phyloP scores from a whole-genome alignment of 1,284 basidiomycete species.

The Ganoderma boninense region DNA sequence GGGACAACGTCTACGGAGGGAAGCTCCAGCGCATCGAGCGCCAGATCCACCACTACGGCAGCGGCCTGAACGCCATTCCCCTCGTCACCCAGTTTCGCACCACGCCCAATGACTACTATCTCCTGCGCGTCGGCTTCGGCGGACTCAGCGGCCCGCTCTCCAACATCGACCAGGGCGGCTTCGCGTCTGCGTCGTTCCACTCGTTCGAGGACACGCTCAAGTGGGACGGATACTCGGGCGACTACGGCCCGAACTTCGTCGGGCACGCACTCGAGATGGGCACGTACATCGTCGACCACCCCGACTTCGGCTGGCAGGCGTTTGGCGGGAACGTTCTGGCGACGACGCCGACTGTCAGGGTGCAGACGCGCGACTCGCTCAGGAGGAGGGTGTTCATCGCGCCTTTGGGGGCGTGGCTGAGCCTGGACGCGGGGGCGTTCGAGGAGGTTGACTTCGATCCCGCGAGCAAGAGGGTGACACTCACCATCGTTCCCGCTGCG shows the following conservation, averaged over 20 bases:
- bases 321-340: conserved; percentile 60
- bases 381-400: conserved; percentile 62
- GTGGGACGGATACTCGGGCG: conserved; percentile 68
- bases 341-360: conserved; percentile 50
- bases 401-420: conserved; percentile 55
- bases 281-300: conserved; percentile 61
- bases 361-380: conserved; percentile 57
- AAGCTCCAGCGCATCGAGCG: conserved; percentile 65
- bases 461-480: conserved; percentile 45
- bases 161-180: conserved; percentile 65
- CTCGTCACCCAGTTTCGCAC: conserved; percentile 59
- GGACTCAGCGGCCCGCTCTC: conserved; percentile 61
- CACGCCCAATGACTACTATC: conserved; percentile 57
- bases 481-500: conserved; percentile 51
- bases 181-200: conserved; percentile 65
- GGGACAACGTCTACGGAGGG: conserved; percentile 67
- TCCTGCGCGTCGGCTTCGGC: conserved; percentile 61
- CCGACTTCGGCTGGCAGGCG: conserved; percentile 69
- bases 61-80: conserved; percentile 64
- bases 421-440: conserved; percentile 66
- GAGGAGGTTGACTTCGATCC: conserved; percentile 53
- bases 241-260: conserved; percentile 69
- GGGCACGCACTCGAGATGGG: conserved; percentile 63
- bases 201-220: conserved; percentile 64
- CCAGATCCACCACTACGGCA: conserved; percentile 69